Base-by-base conservation (phyloP, 1,139 yeast species). In the Hemisphaericaspora subhashii region DNA sequence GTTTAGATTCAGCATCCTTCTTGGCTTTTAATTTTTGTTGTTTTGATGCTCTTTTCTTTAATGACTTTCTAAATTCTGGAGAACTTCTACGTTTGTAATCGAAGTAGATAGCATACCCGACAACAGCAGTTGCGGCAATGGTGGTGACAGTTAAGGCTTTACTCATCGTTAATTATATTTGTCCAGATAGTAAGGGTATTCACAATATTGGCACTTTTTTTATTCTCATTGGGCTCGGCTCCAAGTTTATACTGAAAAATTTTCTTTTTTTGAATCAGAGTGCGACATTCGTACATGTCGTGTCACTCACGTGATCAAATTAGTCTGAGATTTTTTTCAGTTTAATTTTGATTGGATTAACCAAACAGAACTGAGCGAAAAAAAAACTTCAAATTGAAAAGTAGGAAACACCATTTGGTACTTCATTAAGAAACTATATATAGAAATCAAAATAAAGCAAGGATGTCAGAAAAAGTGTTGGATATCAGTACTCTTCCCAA, bases 21-120 rank as follows among this genome's bases (percentile, higher is more conserved):
- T 74, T 72, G 53, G 78, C 77, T 38, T 76, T 76, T 57, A 74
- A 66, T 55, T 80, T 79, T 53, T 76, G 67, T 45, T 80, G 83
- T 60, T 74, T 77, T 57, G 70, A 72, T 43, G 81, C 76, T 55
- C 78, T 74, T 62, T 78, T 80, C 60, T 78, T 80, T 55, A 90
- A 75, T 39, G 77, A 61, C 57, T 77, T 81, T 74, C 98, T 86
- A 76, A 92, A 92, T 38, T 80, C 85, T 16, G 85, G 65, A 42
- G 86, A 81, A 64, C 74, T 75, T 72, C 98, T 86, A 68, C 98
- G 87, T 66, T 77, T 78, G 72, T 89, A 86, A 67, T 92, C 98
- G 57, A 92, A 92, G 71, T 87, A 92, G 34, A 81, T 71, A 42
- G 94, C 88, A 64, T 92, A 92, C 13, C 89, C 90, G 38, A 83